Evolutionary conservation across 352 stramenopile genomes (phyloP), one percentile per base, ranked within the genome.

Genomic region (Pythium biforme): DNA sequence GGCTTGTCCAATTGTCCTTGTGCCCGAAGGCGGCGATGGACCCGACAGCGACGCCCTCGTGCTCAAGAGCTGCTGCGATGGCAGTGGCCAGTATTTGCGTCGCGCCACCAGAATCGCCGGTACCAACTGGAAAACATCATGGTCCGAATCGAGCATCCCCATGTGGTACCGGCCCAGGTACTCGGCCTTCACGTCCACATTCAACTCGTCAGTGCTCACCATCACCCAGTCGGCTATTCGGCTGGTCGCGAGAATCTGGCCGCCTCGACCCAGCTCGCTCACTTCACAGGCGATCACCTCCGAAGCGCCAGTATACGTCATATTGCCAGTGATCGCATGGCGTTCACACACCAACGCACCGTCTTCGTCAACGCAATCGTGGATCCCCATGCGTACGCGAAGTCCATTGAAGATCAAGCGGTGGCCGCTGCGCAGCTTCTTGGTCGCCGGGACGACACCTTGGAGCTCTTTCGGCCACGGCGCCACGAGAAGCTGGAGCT

Each of bases 381-480:
- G 62, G 46, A 71, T 69, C 19, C 70, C 70, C 70, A 77, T 77
- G 27, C 70, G 70, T 3, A 75, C 69, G 27, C 60, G 55, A 9
- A 76, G 43, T 3, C 70, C 70, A 40, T 66, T 63, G 45, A 76
- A 76, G 2, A 76, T 7, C 27, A 64, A 2, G 17, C 55, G 58
- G 5, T 54, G 52, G 6, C 60, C 49, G 3, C 22, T n/a, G 0
- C 74, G 69, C 11, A 64, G 40, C 57, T 76, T 78, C 25, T 68
- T 68, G 4, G 77, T 87, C 9, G 77, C 77, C 25, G 81, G 70
- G 8, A 87, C 64, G 9, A 75, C 59, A 19, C 70, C 63, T 31
- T 89, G 70, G 34, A 90, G 67, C n/a, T 86, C 76, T 31, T 82
- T 81, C 1, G 81, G 79, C 81, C 81, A 90, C 9, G 77, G 62